These are phyloP conservation scores for Aspergillus affinis DNA, from an alignment of 495 filamentous ascomycete genomes.

Conservation along the genomic window DNA sequence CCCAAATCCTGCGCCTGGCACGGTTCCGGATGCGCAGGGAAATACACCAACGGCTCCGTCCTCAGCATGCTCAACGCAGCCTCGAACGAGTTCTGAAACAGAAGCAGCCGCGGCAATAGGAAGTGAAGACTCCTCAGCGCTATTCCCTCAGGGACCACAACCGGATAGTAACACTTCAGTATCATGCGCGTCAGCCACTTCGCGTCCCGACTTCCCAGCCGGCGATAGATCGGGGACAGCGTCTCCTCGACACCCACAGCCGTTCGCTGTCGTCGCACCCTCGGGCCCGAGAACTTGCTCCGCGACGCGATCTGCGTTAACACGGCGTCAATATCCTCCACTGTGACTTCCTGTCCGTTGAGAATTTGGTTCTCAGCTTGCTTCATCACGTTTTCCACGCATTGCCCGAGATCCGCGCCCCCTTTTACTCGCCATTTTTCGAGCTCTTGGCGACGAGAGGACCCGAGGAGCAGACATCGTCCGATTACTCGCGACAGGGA, in stretches of 20 bases:
- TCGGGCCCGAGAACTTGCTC: constrained; percentile 67
- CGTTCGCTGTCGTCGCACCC: constrained; percentile 51
- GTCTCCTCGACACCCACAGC: constrained; percentile 44
- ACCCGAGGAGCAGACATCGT: constrained; percentile 60
- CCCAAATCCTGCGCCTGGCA: constrained; percentile 32
- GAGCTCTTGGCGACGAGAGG: constrained; percentile 58
- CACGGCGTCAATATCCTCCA: constrained; percentile 72
- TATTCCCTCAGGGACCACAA: constrained; percentile 50
- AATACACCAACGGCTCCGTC: constrained; percentile 37
- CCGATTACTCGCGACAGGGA: constrained; percentile 63
- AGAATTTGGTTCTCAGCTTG: constrained; percentile 55
- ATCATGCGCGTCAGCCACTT: constrained; percentile 90
- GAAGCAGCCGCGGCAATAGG: constrained; percentile 60
- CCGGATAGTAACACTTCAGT: constrained; percentile 69
- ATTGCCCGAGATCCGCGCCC: constrained; percentile 65
- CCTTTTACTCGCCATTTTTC: constrained; percentile 58
- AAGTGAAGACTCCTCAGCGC: constrained; percentile 54
- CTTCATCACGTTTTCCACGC: constrained; percentile 64
- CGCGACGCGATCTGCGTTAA: constrained; percentile 63
- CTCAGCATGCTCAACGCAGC: constrained; percentile 49
- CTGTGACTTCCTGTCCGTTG: constrained; percentile 49
- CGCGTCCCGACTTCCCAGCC: constrained; percentile 66
- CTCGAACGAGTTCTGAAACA: constrained; percentile 63
- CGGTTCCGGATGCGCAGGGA: constrained; percentile 41
- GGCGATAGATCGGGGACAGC: constrained; percentile 56